Evolutionary conservation across 495 filamentous ascomycete genomes (phyloP), one percentile per base, ranked within the genome.

Genomic region (Endocarpon pusillum): DNA sequence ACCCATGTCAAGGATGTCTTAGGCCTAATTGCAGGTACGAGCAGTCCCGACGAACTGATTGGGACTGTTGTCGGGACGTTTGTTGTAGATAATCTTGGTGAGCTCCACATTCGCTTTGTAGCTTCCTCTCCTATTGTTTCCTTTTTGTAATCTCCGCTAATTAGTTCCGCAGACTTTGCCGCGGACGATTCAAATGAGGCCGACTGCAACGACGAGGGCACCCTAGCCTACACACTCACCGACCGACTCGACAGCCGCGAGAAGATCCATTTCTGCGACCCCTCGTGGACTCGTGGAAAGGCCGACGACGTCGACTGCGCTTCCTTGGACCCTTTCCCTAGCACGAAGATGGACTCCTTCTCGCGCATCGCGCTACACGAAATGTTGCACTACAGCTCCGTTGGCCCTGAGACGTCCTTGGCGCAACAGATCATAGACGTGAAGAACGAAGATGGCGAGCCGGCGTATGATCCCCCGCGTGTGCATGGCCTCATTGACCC

Each of bases 291-390:
- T 25, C 23, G 23, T 25, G 23, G 23, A 25, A 25, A 12, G 8
- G 23, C 23, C 8, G 12, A 25, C 12, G 23, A 25, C 23, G 12
- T 25, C 23, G 12, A 8, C 8, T 25, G 23, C 23, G 12, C 12
- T 8, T 25, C 12, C 23, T 25, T 25, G 23, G 23, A 25, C 12
- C 23, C 12, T 12, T 25, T 25, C 23, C 23, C 23, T 12, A 25
- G 23, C 23, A 25, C 23, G 23, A 25, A 25, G 23, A 25, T 25
- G 12, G 23, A 25, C 8, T 8, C 23, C 23, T 25, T 25, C 23
- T 25, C 23, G 23, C 23, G 23, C 23, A 25, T 25, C 23, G 23
- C 23, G 23, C 23, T 25, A 25, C 23, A 25, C 23, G 23, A 25
- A 25, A 25, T 25, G 23, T 12, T 25, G 23, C 23, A 25, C 23